These are phyloP conservation scores for Myriosclerotinia curreyana DNA, from an alignment of 2,329 filamentous ascomycete genomes.

Conservation along the genomic window DNA sequence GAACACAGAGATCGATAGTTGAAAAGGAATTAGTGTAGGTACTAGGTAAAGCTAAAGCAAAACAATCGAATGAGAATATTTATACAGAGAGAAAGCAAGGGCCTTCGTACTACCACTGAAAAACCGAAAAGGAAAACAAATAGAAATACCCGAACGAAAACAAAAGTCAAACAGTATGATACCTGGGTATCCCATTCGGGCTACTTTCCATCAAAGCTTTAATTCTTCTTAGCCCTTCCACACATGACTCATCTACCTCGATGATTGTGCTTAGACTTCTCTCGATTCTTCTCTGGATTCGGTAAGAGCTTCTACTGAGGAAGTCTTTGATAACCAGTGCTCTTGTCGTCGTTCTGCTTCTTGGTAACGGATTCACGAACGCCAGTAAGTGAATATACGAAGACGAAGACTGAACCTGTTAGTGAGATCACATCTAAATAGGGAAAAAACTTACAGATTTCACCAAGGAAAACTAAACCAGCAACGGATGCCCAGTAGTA, in stretches of 20 bases:
- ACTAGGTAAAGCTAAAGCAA: slow-evolving; percentile 11
- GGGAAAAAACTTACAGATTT: slow-evolving; percentile 31
- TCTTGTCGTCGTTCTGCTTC: slow-evolving; percentile 27
- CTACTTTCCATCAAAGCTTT: slow-evolving; percentile 5
- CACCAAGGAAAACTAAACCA: slow-evolving; percentile 27
- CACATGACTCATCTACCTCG: slow-evolving; percentile 7
- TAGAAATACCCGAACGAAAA: slow-evolving; percentile 8
- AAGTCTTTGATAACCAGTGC: slow-evolving; percentile 29
- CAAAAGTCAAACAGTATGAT: slow-evolving; percentile 6
- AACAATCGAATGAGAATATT: background rate
- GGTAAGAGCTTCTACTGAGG: slow-evolving; percentile 26
- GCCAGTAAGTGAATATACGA: slow-evolving; percentile 31
- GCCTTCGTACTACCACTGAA: background rate
- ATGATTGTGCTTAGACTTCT: slow-evolving; percentile 1
- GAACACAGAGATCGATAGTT: background rate
- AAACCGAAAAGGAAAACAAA: background rate
- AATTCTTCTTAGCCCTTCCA: slow-evolving; percentile 2
- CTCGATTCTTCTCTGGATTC: background rate
- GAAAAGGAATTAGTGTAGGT: background rate
- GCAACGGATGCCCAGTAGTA: slow-evolving; percentile 29
- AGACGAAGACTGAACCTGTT: slow-evolving; percentile 25
- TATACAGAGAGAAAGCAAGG: background rate
- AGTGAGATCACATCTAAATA: slow-evolving; percentile 5
- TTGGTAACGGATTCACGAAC: slow-evolving; percentile 30
- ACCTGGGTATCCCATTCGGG: background rate